Evolutionary conservation across 768 basidiomycete species (phyloP).

Genomic region (Lepiota venenata): DNA sequence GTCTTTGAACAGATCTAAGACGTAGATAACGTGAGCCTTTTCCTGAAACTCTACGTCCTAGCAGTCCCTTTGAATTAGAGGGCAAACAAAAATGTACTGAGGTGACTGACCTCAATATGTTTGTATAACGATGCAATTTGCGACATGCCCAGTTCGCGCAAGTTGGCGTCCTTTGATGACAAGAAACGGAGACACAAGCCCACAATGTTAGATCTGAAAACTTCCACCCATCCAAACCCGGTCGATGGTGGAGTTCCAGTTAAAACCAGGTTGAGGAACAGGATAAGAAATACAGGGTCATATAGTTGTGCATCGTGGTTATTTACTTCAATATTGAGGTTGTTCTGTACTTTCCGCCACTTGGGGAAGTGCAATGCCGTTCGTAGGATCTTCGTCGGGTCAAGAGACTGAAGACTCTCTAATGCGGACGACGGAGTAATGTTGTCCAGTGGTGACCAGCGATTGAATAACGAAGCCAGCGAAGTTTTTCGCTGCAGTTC

Average conservation of each 20-base stretch:
- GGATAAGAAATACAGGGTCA: slow-evolving; percentile 76
- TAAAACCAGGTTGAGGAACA: slow-evolving; percentile 67
- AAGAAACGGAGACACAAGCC: slow-evolving; percentile 70
- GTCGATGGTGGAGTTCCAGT: slow-evolving; percentile 52
- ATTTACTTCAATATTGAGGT: slow-evolving; percentile 21
- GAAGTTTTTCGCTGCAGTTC: slow-evolving; percentile 69
- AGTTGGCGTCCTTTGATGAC: slow-evolving; percentile 56
- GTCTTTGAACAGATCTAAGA: slow-evolving; percentile 66
- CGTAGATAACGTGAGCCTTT: slow-evolving; percentile 65
- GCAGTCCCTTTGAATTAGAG: neutral
- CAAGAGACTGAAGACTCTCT: slow-evolving; percentile 68
- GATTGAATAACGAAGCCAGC: slow-evolving; percentile 53
- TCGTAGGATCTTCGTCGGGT: slow-evolving; percentile 62
- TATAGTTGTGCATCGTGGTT: slow-evolving; percentile 48
- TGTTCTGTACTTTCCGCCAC: slow-evolving; percentile 50
- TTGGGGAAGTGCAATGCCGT: slow-evolving; percentile 72
- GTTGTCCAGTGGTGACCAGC: slow-evolving; percentile 58
- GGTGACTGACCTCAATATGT: slow-evolving; percentile 53
- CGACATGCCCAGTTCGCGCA: slow-evolving; percentile 59
- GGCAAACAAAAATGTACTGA: neutral
- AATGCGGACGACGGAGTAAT: slow-evolving; percentile 42
- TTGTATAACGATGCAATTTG: slow-evolving; percentile 62
- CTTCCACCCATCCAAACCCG: slow-evolving; percentile 77
- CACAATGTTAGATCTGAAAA: slow-evolving; percentile 79
- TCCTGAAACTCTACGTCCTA: slow-evolving; percentile 74